Evolutionary conservation across 805 yeast genomes (phyloP), one percentile per base, ranked within the genome.

Genomic region (Yamadazyma sp.): DNA sequence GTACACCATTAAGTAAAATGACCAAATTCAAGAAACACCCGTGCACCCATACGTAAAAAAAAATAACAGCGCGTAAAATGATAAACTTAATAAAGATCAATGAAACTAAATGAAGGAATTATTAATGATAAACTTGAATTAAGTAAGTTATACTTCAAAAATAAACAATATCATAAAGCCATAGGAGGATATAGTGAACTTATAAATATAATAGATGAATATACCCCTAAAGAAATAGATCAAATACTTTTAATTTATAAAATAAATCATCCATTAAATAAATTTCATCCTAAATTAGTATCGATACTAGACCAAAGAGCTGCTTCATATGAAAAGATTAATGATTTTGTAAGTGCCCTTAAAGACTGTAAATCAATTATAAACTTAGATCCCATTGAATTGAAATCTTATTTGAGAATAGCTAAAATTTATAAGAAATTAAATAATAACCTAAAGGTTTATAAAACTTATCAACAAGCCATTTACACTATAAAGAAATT

Each of bases 381-480:
- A 3, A 39, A 41, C 10, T 13, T 60, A 3, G 75, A 72, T 23
- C 78, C 77, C 0, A 44, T 65, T 17, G 59, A 70, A 12, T 70
- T 75, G 49, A 74, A 72, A 47, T 77, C 76, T 1, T 73, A 74
- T 42, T 51, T 75, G 23, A 46, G 80, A 23, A 50, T 55, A 3
- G 64, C 69, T 2, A 75, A 73, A 44, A 41, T 72, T 3, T 47
- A 60, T 15, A 10, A 40, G 16, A 34, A 39, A 7, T 36, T 48
- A 25, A 53, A 54, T 1, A 45, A 56, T 14, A 48, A 58, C 3
- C 19, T 44, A 1, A 67, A 64, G 13, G 70, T 77, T 2, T 62
- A 59, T 40, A 53, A 56, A 24, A 45, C 48, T 1, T 53, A 62
- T 33, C 65, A 62, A 31, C 39, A 44, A 19, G 79, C 78, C 0